Percentiles rank a stretch among this genome's conserved stretches.
phyloP scores from a whole-genome alignment of 164 flowering plant genomes.

The Paratinospora sagittata region DNA sequence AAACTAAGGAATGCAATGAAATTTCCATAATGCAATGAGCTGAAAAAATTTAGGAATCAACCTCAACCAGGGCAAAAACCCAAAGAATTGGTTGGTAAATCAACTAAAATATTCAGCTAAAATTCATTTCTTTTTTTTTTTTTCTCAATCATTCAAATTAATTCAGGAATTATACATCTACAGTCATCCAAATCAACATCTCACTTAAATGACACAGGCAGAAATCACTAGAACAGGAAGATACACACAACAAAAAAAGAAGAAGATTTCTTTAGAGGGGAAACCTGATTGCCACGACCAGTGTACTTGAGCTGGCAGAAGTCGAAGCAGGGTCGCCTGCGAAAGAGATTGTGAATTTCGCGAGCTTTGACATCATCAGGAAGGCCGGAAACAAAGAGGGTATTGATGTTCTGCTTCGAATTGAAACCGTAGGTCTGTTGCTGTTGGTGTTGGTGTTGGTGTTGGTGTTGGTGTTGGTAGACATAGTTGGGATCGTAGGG shows the following conservation, averaged over 20 bases:
- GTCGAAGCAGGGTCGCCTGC: conserved; percentile 79
- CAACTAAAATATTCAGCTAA: too few species aligned
- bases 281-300: conserved; percentile 86
- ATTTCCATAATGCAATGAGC: too few species aligned
- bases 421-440: background rate
- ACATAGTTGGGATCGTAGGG: conserved; percentile 16
- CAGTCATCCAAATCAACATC: too few species aligned
- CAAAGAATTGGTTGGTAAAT: too few species aligned
- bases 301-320: conserved; percentile 89
- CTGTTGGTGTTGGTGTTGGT: conserved; percentile 10
- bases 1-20: too few species aligned
- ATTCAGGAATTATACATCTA: background rate
- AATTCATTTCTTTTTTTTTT: background rate
- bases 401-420: conserved; percentile 38
- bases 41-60: too few species aligned
- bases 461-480: conserved; percentile 2
- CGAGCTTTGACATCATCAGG: conserved; percentile 91
- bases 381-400: conserved; percentile 79
- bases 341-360: conserved; percentile 90
- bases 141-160: background rate
- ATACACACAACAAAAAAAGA: background rate
- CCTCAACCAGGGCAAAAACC: too few species aligned
- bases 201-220: too few species aligned
- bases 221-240: too few species aligned
- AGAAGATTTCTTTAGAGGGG: background rate